Base-by-base conservation (phyloP, 176 grass and related monocot genomes). In the Phyllostachys edulis region DNA sequence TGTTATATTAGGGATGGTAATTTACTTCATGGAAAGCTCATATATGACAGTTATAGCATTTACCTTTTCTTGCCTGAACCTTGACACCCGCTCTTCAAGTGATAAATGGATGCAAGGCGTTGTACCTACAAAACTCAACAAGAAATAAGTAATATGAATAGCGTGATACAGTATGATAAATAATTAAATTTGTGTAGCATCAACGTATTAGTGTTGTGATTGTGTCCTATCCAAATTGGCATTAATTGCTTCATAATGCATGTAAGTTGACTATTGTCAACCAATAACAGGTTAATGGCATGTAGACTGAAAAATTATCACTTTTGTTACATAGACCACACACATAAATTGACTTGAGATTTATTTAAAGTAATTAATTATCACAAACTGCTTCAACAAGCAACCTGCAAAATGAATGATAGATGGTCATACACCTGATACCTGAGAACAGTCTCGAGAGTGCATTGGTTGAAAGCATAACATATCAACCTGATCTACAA, bases 1-100 rank as follows among this genome's bases (percentile, higher is more conserved):
- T 69, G 27, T 16, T 63, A 38, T 36, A 38, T 36, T 69, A 63
- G 18, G 29, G 23, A 24, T 77, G 41, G 42, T 14, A 44, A 71
- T 54, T 70, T 77, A 69, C 65, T 45, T 42, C 4, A 60, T 9
- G 23, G 26, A 40, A 47, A 75, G 15, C 66, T 69, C 62, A 81
- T 75, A 77, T 63, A 68, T 77, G 59, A 46, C 2, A 71, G 4
- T 27, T 66, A 2, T 63, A 71, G 24, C 56, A 36, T 37, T 88
- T 85, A 95, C 93, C 91, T 94, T 88, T 95, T 98, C 89, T 95
- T 98, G 78, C 96, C 85, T 73, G 89, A 95, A 92, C 91, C 91
- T 90, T 98, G 96, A 65, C 82, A 89, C 20, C 77, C 89, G 54
- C 87, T 98, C 59, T 83, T 85, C 71, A 98, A 81, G 70, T 84